Conservation (phyloP, 2,329 filamentous ascomycete genomes). For the Camptophora hylomeconis region DNA sequence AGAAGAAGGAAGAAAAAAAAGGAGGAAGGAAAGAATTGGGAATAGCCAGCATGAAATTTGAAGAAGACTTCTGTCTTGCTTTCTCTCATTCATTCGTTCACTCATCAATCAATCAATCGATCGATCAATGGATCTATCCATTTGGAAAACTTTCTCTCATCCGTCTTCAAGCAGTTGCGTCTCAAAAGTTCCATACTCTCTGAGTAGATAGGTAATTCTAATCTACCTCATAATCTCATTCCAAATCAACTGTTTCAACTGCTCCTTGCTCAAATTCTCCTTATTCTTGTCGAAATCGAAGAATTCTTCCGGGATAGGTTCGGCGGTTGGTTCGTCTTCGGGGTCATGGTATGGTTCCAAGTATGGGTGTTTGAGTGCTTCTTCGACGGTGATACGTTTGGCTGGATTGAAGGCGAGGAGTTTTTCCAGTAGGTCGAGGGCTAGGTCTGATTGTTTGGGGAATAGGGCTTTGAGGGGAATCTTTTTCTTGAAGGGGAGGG, state of each 20-base stretch:
- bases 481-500: conserved; percentile 98
- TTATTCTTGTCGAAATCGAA: conserved; percentile 99
- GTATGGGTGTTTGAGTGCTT: conserved; percentile 93
- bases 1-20: too few relatives aligned
- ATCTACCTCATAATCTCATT: conserved; percentile 81
- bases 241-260: conserved; percentile 91
- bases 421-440: conserved; percentile 87
- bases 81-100: too few relatives aligned
- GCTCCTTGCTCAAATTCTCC: conserved; percentile 95
- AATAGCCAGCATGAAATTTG: too few relatives aligned
- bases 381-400: conserved; percentile 96
- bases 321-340: conserved; percentile 92
- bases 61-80: too few relatives aligned
- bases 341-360: conserved; percentile 98
- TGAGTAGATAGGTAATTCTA: too few relatives aligned
- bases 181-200: too few relatives aligned
- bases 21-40: too few relatives aligned
- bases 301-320: conserved; percentile 95
- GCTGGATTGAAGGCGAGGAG: conserved; percentile 95
- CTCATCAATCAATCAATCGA: too few relatives aligned
- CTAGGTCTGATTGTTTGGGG: conserved; percentile 96
- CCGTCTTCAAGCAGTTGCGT: too few relatives aligned
- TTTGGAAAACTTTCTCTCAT: too few relatives aligned
- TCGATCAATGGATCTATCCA: too few relatives aligned
- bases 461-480: conserved; percentile 95